These are phyloP conservation scores for Diaporthe citrichinensis DNA, from an alignment of 2,329 filamentous ascomycete genomes.

Conservation along the genomic window DNA sequence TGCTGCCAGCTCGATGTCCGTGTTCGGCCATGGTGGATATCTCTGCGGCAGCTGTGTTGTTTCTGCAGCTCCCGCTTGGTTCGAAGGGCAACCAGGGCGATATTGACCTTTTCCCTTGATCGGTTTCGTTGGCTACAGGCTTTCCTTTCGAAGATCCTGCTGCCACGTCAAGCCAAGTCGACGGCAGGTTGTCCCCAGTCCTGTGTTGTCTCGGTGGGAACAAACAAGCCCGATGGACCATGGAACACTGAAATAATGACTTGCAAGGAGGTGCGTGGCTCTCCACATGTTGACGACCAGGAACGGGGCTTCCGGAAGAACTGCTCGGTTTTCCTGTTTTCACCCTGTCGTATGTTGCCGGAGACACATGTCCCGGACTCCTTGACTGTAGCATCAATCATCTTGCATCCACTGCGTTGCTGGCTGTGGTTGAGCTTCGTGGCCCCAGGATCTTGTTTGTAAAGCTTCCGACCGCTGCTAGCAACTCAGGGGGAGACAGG, in stretches of 20 bases:
- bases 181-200: neutral
- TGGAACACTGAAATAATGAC: neutral
- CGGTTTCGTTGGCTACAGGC: neutral
- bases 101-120: neutral
- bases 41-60: neutral
- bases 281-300: neutral
- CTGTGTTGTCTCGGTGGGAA: constrained; percentile 9
- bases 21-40: constrained; percentile 19
- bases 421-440: neutral
- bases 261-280: neutral
- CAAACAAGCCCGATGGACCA: neutral
- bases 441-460: too few species aligned
- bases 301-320: neutral
- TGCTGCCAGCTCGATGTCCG: neutral
- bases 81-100: neutral
- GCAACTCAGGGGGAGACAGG: neutral
- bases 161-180: constrained; percentile 1
- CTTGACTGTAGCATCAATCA: neutral
- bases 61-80: neutral
- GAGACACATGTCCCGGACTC: neutral
- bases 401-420: neutral
- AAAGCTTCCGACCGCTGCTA: neutral
- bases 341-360: neutral
- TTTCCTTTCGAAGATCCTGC: neutral
- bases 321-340: neutral